Base-by-base conservation (phyloP, 768 basidiomycete species). In the Pulveroboletus sp. region DNA sequence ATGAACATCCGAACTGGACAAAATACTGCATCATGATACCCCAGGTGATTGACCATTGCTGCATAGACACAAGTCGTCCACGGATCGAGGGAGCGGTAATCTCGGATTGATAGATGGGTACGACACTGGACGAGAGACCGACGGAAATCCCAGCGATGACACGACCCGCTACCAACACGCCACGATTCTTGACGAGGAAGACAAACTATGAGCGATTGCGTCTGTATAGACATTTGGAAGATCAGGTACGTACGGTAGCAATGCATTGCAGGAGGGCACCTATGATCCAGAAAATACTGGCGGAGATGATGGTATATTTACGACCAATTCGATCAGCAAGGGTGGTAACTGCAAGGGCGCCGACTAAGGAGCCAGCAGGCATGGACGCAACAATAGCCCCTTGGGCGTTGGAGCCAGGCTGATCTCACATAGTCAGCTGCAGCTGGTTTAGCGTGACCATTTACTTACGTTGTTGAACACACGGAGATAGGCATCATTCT, bases 11-110 rank as follows among this genome's bases (percentile, higher is more conserved):
- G 52, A 86, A 86, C 57, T 86, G 80, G 54, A 86, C 76, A 64
- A 86, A 86, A 69, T 88, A 82, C 54, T 86, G 86, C 39, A 89
- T 66, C 56, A 85, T 71, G 61, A 86, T 86, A 68, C 85, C 85
- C 83, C 87, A 86, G 0, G 85, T 86, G 60, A 86, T 86, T 3
- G 83, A 78, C 80, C 85, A 88, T 74, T 89, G 86, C 62, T 89
- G 86, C 51, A 86, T 71, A 3, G 86, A 82, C 28, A 89, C 85
- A 52, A 88, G 76, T 26, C 85, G 81, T 30, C 86, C 87, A 60
- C 85, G 83, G 60, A 88, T 86, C 31, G 75, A 64, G 15, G 85
- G 85, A 5, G 80, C 76, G n/a, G 82, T 81, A 57, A 86, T 80
- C 68, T 86, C 83, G 32, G 83, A 82, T 67, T 87, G 85, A 60